Conservation (phyloP, 148 eudicot species). For the Silene conica region DNA sequence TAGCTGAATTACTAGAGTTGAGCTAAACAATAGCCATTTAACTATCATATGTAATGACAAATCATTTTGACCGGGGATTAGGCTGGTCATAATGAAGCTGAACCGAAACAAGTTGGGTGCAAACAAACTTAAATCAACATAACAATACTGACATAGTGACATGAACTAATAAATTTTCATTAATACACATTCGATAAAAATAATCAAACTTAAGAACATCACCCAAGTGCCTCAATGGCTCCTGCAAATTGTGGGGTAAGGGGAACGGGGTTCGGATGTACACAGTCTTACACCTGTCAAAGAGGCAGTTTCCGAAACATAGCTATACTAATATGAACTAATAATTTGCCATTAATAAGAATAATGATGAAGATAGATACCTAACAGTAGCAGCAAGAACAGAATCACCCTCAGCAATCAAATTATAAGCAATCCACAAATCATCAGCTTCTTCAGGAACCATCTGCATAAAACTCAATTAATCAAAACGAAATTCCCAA, state of each 20-base stretch:
- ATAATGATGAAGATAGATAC: constrained; percentile 31
- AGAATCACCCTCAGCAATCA: constrained; percentile 67
- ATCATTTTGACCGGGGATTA: background rate
- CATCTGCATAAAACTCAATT: constrained; percentile 43
- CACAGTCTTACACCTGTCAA: no score
- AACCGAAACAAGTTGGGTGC: background rate
- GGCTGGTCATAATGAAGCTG: background rate
- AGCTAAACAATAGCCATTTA: background rate
- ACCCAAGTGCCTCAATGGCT: no score
- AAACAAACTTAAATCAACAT: background rate
- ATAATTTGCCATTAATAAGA: background rate
- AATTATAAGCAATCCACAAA: constrained; percentile 82
- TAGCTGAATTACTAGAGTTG: background rate
- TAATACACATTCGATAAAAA: no score
- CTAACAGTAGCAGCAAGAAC: constrained; percentile 78
- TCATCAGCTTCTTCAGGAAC: constrained; percentile 87
- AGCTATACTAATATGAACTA: no score
- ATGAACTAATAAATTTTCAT: no score
- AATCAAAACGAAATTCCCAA: background rate
- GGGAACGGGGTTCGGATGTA: no score
- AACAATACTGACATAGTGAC: no score
- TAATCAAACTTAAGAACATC: background rate
- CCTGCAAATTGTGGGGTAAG: no score
- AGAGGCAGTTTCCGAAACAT: no score
- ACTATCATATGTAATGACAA: background rate